Evolutionary conservation across 306 rosid species (phyloP).

Genomic region (Oxytropis ochrocephala): DNA sequence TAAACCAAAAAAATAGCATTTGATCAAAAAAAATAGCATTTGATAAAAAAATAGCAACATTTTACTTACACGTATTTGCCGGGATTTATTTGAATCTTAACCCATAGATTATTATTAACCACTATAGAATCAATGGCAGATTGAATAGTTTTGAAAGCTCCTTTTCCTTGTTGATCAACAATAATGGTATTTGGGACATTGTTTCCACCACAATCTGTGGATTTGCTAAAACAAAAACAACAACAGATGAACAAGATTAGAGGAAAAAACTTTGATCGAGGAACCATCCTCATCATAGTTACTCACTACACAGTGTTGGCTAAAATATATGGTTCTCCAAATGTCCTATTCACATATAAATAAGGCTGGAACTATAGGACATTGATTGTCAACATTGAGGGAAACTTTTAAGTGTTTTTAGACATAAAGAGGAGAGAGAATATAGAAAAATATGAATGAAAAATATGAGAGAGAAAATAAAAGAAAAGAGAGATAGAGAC

Average conservation of each 20-base stretch:
- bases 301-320: neutral
- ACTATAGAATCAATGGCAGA: conserved; percentile 4
- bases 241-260: neutral
- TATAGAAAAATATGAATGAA: too few relatives aligned
- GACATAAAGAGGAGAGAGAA: too few relatives aligned
- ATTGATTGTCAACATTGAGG: too few relatives aligned
- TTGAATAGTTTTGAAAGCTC: neutral
- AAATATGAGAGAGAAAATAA: too few relatives aligned
- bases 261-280: neutral
- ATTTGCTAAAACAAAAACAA: neutral
- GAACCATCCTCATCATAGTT: neutral
- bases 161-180: neutral
- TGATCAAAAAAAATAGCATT: too few relatives aligned
- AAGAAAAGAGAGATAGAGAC: too few relatives aligned
- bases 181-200: neutral
- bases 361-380: too few relatives aligned
- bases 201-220: conserved; percentile 10
- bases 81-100: conserved; percentile 13
- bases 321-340: neutral
- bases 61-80: neutral
- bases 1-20: too few relatives aligned
- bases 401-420: too few relatives aligned
- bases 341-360: neutral
- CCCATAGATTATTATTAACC: neutral
- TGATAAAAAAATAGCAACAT: too few relatives aligned